phyloP scores from a whole-genome alignment of 106 monocot species.

The Posidonia australis region DNA sequence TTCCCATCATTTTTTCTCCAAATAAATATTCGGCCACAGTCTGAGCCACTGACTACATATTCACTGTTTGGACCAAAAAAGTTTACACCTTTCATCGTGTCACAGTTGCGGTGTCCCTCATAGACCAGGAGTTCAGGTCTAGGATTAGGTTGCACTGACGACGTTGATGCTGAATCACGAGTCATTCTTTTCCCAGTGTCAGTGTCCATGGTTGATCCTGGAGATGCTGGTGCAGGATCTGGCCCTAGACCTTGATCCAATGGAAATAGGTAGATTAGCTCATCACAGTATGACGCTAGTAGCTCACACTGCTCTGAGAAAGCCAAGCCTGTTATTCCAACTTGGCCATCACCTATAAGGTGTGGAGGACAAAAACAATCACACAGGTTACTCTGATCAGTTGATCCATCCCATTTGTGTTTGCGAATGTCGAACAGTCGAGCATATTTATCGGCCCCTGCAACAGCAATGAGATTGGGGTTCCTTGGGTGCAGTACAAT shows the following conservation, averaged over 20 bases:
- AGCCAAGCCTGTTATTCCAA: constrained; percentile 75
- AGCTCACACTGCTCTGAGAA: constrained; percentile 84
- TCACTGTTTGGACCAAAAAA: constrained; percentile 85
- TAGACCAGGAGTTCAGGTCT: constrained; percentile 27
- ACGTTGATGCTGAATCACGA: not conserved
- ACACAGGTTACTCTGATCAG: constrained; percentile 17
- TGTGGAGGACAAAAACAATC: constrained; percentile 72
- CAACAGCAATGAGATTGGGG: constrained; percentile 51
- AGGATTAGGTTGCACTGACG: not conserved
- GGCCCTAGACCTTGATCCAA: constrained; percentile 63
- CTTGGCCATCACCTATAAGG: constrained; percentile 45
- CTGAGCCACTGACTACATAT: constrained; percentile 91
- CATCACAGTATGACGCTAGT: constrained; percentile 55
- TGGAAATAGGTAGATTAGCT: constrained; percentile 76
- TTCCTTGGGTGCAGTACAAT: constrained; percentile 74
- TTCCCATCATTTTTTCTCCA: constrained; percentile 86
- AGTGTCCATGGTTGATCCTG: not conserved
- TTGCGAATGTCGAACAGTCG: constrained; percentile 78
- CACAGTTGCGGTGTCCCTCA: constrained; percentile 54
- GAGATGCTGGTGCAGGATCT: constrained; percentile 16
- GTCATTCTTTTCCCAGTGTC: not conserved
- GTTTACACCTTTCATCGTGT: constrained; percentile 78
- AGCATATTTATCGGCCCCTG: constrained; percentile 67
- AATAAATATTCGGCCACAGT: constrained; percentile 87
- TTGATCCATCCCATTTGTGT: constrained; percentile 42